Conservation (phyloP, 176 grass and related monocot species). For the Phoenix dactylifera region DNA sequence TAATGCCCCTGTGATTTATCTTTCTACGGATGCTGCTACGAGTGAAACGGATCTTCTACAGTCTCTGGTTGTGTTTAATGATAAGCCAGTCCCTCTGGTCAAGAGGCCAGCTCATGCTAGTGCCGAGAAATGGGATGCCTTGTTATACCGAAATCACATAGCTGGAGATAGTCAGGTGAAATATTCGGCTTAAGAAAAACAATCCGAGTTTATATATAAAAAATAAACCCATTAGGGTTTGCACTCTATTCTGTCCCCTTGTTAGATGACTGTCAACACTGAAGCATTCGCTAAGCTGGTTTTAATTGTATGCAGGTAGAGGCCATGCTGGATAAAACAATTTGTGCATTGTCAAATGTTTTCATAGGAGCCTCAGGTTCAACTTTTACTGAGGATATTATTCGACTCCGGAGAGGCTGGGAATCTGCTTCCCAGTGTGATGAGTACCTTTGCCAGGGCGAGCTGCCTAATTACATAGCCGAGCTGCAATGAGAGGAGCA, state of each 20-base stretch:
- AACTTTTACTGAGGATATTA: constrained; percentile 89
- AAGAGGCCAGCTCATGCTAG: constrained; percentile 68
- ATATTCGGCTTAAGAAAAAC: too few relatives aligned
- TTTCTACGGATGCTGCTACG: constrained; percentile 82
- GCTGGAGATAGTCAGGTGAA: constrained; percentile 61
- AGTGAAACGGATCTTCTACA: constrained; percentile 69
- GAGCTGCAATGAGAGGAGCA: constrained; percentile 36
- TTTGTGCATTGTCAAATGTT: constrained; percentile 67
- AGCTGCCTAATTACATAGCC: constrained; percentile 68
- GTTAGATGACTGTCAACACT: too few relatives aligned
- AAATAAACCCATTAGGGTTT: too few relatives aligned
- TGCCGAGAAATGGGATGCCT: constrained; percentile 84
- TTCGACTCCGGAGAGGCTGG: constrained; percentile 66
- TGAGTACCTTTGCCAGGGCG: constrained; percentile 84
- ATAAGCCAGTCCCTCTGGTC: constrained; percentile 65
- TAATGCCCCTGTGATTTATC: constrained; percentile 66
- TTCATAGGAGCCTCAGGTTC: constrained; percentile 89
- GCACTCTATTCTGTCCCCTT: too few relatives aligned
- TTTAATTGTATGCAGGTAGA: constrained; percentile 40
- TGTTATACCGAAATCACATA: constrained; percentile 73
- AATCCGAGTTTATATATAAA: too few relatives aligned
- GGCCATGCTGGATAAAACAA: constrained; percentile 96
- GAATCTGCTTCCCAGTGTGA: constrained; percentile 70
- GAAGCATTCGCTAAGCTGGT: too few relatives aligned
- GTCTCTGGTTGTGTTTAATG: constrained; percentile 54